A percentile compares a stretch with the other conserved stretches of the same genome.
phyloP scores from a whole-genome alignment of 192 early-diverging fungal species.

The Coemansia asiatica region DNA sequence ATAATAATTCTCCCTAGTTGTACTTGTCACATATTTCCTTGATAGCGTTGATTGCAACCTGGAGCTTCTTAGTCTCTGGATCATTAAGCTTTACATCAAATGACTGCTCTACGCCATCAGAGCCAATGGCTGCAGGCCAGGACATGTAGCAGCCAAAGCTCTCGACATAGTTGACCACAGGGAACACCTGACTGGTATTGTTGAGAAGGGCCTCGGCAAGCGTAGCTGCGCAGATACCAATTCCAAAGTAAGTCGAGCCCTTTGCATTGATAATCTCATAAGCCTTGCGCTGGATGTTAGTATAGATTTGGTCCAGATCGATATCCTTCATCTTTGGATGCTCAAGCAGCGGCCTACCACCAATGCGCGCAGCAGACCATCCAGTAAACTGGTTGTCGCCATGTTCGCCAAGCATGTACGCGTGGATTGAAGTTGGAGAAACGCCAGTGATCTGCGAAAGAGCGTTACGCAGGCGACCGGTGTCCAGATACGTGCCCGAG shows the following conservation, averaged over 20 bases:
- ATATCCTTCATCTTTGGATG: conserved; percentile 64
- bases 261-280: conserved; percentile 84
- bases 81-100: conserved; percentile 66
- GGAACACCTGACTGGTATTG: conserved; percentile 69
- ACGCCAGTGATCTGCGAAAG: conserved; percentile 61
- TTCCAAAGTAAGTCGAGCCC: conserved; percentile 83
- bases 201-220: conserved; percentile 68
- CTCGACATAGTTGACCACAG: conserved; percentile 68
- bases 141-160: conserved; percentile 65
- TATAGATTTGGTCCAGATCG: conserved; percentile 57
- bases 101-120: conserved; percentile 67
- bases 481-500: conserved; percentile 82
- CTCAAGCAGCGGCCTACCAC: conserved; percentile 64
- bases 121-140: conserved; percentile 77
- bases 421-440: conserved; percentile 71
- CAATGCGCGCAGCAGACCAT: conserved; percentile 74
- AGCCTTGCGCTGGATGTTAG: conserved; percentile 71
- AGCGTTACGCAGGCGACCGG: conserved; percentile 65
- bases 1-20: conserved; percentile 10
- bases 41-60: conserved; percentile 57
- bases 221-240: conserved; percentile 74
- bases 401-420: conserved; percentile 83
- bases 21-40: conserved; percentile 60
- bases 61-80: conserved; percentile 61
- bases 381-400: conserved; percentile 84